These are phyloP conservation scores for Xerocomus minutiporus DNA, from an alignment of 1,284 basidiomycete genomes.

Conservation along the genomic window DNA sequence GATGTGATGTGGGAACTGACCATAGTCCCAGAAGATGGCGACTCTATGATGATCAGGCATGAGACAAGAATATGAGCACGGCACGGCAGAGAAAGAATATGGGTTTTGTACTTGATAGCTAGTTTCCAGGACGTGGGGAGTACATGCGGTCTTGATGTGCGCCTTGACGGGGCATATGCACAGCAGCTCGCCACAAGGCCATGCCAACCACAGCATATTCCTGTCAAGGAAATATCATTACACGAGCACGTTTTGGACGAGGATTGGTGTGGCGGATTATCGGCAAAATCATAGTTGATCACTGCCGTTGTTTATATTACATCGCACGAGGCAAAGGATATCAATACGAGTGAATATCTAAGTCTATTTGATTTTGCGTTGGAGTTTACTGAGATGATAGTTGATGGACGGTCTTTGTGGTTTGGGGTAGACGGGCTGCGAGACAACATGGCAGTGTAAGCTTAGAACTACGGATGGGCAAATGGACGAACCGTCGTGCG, in stretches of 20 bases:
- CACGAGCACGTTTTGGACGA: neutral
- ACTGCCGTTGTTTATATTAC: slow-evolving; percentile 9
- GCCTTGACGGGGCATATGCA: slow-evolving; percentile 1
- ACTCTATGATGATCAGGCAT: slow-evolving; percentile 39
- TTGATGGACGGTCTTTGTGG: slow-evolving; percentile 72
- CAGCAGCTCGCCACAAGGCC: slow-evolving; percentile 24
- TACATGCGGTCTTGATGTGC: slow-evolving; percentile 10
- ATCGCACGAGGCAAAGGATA: slow-evolving; percentile 19
- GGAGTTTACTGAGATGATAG: slow-evolving; percentile 76
- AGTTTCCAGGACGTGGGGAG: slow-evolving; percentile 4
- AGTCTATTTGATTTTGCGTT: slow-evolving; percentile 63
- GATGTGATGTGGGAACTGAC: slow-evolving; percentile 32
- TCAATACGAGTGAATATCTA: slow-evolving; percentile 20
- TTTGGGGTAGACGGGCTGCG: slow-evolving; percentile 60
- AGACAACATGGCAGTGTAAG: neutral
- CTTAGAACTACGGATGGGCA: neutral
- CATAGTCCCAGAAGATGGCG: slow-evolving; percentile 62
- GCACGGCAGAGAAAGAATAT: neutral
- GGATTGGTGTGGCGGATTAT: slow-evolving; percentile 1
- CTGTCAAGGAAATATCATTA: slow-evolving; percentile 7
- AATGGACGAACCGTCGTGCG: slow-evolving; percentile 57
- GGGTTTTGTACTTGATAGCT: slow-evolving; percentile 22
- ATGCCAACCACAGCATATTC: slow-evolving; percentile 15
- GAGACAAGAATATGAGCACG: slow-evolving; percentile 13
- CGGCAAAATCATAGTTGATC: neutral